Percentiles rank a stretch among this genome's conserved stretches.
These are phyloP conservation scores for Aureobasidium sp. DNA, from an alignment of 2,329 filamentous ascomycete species.

Conservation along the genomic window DNA sequence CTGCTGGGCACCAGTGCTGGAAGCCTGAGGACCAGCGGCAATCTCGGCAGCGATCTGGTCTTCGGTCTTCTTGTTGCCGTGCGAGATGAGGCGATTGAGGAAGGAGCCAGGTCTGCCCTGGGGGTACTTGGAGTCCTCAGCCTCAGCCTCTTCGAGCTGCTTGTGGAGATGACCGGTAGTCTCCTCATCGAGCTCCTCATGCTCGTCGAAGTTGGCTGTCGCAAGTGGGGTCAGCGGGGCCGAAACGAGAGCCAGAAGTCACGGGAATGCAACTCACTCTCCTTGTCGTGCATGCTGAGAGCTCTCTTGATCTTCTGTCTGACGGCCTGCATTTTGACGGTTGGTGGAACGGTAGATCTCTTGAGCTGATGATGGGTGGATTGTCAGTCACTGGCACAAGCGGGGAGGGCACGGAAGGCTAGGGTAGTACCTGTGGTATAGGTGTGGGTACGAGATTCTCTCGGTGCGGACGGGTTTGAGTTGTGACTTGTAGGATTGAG, in stretches of 20 bases:
- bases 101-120: constrained; percentile 30
- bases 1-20: not conserved
- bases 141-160: constrained; percentile 31
- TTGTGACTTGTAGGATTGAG: not conserved
- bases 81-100: constrained; percentile 32
- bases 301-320: constrained; percentile 32
- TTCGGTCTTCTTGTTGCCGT: constrained; percentile 36
- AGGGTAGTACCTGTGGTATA: constrained; percentile 3
- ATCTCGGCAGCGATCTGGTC: constrained; percentile 25
- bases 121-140: constrained; percentile 22
- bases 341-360: constrained; percentile 9
- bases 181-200: constrained; percentile 32
- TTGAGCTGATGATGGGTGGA: not conserved
- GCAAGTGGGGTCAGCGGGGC: constrained; percentile 10
- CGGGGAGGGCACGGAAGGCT: not conserved
- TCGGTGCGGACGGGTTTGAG: not conserved
- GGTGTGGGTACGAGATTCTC: not conserved
- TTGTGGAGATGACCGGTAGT: constrained; percentile 31
- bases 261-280: constrained; percentile 22
- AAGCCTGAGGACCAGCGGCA: not conserved
- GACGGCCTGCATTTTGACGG: constrained; percentile 30
- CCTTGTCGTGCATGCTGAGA: constrained; percentile 32
- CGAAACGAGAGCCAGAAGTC: not conserved
- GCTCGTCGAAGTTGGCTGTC: constrained; percentile 23
- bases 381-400: not conserved